Evolutionary conservation across 2,329 filamentous ascomycete species (phyloP), one percentile per base, ranked within the genome.

Genomic region (Trematosphaeria pertusa): DNA sequence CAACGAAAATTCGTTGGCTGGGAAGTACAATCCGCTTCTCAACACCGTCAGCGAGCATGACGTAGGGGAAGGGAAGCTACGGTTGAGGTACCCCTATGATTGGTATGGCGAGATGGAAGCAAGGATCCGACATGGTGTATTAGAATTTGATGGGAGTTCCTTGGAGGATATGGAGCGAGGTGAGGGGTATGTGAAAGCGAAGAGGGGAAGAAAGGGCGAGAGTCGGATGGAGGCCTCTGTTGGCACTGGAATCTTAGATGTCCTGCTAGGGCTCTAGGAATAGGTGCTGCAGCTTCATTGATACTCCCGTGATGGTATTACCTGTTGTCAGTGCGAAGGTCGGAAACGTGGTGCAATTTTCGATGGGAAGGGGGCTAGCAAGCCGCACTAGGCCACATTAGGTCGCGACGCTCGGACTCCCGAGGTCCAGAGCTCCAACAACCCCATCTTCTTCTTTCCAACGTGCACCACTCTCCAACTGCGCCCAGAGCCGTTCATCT

Each of bases 81-180:
- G 20, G 33, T 21, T 56, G 33, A 38, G 15, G n/a, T 58, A 56
- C 35, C 26, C 38, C 4, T 38, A 31, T 42, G 38, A 18, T 37
- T 58, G 55, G 55, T 56, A 22, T 15, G 52, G 55, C 11, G 39
- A 50, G 15, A 40, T 56, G 41, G 49, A 58, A 34, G 55, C 18
- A n/a, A 26, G 32, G 12, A 50, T 52, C 19, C 20, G 36, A 6
- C 28, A 46, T 33, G 50, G 55, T n/a, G 10, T 26, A 18, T 30
- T 58, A 19, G 21, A 42, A 22, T 54, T 58, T 40, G 43, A 50
- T 36, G 39, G 44, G 11, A 54, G 26, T 31, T n/a, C 4, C 3
- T 20, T 58, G 31, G 33, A 52, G 30, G 26, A 48, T 19, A 19
- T 51, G 11, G 40, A 55, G 22, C 20, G 26, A n/a, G 49, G 49